Base-by-base conservation (phyloP, 805 yeast species). In the Lachancea quebecensis region DNA sequence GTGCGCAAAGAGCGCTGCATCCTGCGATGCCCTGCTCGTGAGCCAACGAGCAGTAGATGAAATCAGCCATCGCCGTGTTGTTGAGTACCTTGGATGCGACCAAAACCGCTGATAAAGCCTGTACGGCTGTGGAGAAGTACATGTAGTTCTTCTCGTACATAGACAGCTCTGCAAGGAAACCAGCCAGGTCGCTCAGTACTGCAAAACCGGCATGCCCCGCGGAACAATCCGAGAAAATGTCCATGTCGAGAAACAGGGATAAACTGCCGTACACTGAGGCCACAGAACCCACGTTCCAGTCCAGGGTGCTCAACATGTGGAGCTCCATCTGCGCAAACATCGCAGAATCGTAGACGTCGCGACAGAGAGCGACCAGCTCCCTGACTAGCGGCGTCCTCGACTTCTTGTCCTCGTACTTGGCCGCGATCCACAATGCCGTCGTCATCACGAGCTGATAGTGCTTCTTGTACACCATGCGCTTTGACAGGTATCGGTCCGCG, bases 401-500 rank as follows among this genome's bases (percentile, higher is more conserved):
- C 56, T 87, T 76, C 59, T 79, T 78, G 50, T 86, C 88, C 50
- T 76, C 77, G 39, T 78, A 71, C 60, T 89, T 89, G 38, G 93
- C 78, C 2, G 96, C 93, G 15, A 89, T 78, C 95, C 96, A 87
- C 39, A 89, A 67, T 25, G 95, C 83, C 0, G 95, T 83, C 52
- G 91, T 81, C 28, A 91, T 90, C 25, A 88, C 85, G 45, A 89
- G 70, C 61, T 87, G 96, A 56, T 84, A 81, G 59, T 88, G 96
- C 50, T 82, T 85, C 53, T 81, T 78, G 61, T 81, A 79, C 2
- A 87, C 88, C 8, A 86, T 78, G 49, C 96, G 72, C 56, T 78
- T 81, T 42, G 93, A 81, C 59, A 93, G 83, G 67, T 89, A 89
- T 46, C 91, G 74, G 64, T 89, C 96, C 42, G 87, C 81, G 48